Conservation (phyloP, 2,329 filamentous ascomycete species). For the Pyricularia pennisetigena region DNA sequence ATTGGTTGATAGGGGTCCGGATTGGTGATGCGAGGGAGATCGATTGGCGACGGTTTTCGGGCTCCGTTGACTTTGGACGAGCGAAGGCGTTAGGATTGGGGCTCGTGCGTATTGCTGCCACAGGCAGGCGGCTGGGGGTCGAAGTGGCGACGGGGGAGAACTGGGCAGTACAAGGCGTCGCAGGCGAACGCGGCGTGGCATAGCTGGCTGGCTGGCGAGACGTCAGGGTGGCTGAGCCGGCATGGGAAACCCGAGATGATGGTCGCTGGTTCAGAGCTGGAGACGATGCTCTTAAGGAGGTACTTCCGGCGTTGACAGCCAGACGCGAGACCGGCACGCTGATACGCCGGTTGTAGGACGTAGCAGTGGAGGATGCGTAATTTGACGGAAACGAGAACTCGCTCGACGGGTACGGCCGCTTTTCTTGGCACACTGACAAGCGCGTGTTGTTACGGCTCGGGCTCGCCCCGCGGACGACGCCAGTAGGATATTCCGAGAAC, state of each 20-base stretch:
- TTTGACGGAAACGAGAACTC: slow-evolving; percentile 5
- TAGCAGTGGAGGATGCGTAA: background rate
- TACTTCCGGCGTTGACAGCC: slow-evolving; percentile 6
- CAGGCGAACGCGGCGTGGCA: slow-evolving; percentile 36
- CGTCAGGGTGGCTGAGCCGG: slow-evolving; percentile 31
- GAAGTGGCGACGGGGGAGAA: slow-evolving; percentile 22
- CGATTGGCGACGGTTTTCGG: background rate
- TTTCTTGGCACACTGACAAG: slow-evolving; percentile 6
- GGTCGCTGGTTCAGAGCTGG: slow-evolving; percentile 7
- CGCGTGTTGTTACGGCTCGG: background rate
- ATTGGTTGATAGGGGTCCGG: background rate
- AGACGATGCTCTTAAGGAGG: slow-evolving; percentile 10
- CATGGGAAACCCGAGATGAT: slow-evolving; percentile 30
- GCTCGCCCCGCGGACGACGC: slow-evolving; percentile 12
- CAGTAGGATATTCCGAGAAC: background rate
- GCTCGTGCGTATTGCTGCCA: slow-evolving; percentile 12
- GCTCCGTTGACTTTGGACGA: background rate
- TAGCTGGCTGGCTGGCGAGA: slow-evolving; percentile 40
- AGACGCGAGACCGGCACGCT: slow-evolving; percentile 29
- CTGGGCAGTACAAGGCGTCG: slow-evolving; percentile 7
- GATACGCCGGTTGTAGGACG: slow-evolving; percentile 29
- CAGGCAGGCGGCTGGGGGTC: slow-evolving; percentile 33
- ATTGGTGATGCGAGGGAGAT: background rate
- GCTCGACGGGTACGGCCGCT: background rate
- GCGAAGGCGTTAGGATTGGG: background rate